Evolutionary conservation across 805 yeast species (phyloP).

Genomic region (Ogataea chonburiensis): DNA sequence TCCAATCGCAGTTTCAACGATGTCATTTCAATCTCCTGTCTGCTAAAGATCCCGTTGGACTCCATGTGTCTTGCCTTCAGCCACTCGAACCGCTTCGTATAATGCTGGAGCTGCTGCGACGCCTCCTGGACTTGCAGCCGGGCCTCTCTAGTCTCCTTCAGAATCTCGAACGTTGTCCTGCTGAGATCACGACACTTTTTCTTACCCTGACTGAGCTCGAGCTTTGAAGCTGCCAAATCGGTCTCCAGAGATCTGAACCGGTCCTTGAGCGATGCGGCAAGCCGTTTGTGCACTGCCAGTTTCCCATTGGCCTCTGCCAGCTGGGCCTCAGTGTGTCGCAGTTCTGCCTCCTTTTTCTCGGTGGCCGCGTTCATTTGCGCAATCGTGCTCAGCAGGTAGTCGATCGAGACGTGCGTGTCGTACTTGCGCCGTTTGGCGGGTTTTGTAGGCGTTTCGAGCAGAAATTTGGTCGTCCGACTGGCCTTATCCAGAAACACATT

Average conservation of each 20-base stretch:
- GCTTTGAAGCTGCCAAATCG: slow-evolving; percentile 4
- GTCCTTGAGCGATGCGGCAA: slow-evolving; percentile 13
- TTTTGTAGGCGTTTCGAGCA: slow-evolving; percentile 3
- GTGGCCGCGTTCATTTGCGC: slow-evolving; percentile 11
- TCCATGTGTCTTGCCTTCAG: slow-evolving; percentile 17
- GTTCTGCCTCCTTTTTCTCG: slow-evolving; percentile 8
- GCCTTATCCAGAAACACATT: slow-evolving; percentile 7
- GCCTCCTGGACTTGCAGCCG: slow-evolving; percentile 8
- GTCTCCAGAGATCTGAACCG: slow-evolving; percentile 7
- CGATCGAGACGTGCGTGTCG: slow-evolving; percentile 18
- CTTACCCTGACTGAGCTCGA: slow-evolving; percentile 10
- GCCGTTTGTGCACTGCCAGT: slow-evolving; percentile 6
- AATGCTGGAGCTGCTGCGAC: slow-evolving; percentile 10
- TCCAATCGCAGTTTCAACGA: slow-evolving; percentile 38
- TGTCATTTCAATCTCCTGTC: slow-evolving; percentile 28
- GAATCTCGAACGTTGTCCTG: slow-evolving; percentile 3
- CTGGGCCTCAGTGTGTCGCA: slow-evolving; percentile 8
- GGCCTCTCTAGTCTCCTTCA: slow-evolving; percentile 13
- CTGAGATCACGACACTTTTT: slow-evolving; percentile 4
- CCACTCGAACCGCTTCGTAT: slow-evolving; percentile 16
- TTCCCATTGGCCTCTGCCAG: slow-evolving; percentile 8
- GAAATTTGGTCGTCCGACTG: not conserved
- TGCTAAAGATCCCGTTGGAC: slow-evolving; percentile 11
- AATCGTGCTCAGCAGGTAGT: slow-evolving; percentile 23
- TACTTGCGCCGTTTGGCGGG: slow-evolving; percentile 2